A percentile compares a stretch with the other conserved stretches of the same genome.
Evolutionary conservation across 352 stramenopile genomes (phyloP).

Genomic region (Globisporangium recalcitrans): DNA sequence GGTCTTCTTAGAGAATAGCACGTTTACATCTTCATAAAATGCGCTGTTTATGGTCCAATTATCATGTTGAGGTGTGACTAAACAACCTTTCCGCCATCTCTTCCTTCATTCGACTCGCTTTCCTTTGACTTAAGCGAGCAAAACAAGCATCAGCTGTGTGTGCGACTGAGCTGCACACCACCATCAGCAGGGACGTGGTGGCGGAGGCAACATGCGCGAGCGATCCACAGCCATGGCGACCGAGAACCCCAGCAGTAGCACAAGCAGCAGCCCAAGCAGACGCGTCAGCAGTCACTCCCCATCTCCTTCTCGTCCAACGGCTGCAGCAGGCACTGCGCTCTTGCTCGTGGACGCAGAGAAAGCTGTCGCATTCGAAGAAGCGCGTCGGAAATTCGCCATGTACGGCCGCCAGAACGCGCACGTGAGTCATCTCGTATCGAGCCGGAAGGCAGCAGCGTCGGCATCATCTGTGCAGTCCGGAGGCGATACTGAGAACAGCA

Average conservation of each 20-base stretch:
- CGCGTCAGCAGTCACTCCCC: not conserved
- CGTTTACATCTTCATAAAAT: not conserved
- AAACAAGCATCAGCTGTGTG: no score
- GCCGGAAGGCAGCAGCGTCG: slow-evolving; percentile 13
- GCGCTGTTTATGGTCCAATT: no score
- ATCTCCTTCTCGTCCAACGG: not conserved
- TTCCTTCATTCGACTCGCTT: not conserved
- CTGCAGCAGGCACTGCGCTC: not conserved
- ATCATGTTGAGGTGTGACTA: no score
- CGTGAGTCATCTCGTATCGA: slow-evolving; percentile 29
- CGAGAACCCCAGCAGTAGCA: not conserved
- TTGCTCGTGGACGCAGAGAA: not conserved
- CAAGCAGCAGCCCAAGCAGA: not conserved
- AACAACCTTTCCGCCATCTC: not conserved
- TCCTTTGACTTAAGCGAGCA: not conserved
- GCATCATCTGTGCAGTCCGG: not conserved
- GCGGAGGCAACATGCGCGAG: not conserved
- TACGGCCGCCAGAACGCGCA: slow-evolving; percentile 45
- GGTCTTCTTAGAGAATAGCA: not conserved
- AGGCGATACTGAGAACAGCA: not conserved
- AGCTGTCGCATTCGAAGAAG: slow-evolving; percentile 18
- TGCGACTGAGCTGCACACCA: not conserved
- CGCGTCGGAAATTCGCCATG: slow-evolving; percentile 39
- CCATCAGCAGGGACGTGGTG: not conserved
- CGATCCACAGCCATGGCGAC: not conserved